Percentiles rank a stretch among this genome's conserved stretches.
These are phyloP conservation scores for Aureobasidium sp. DNA, from an alignment of 2,329 filamentous ascomycete genomes.

Conservation along the genomic window DNA sequence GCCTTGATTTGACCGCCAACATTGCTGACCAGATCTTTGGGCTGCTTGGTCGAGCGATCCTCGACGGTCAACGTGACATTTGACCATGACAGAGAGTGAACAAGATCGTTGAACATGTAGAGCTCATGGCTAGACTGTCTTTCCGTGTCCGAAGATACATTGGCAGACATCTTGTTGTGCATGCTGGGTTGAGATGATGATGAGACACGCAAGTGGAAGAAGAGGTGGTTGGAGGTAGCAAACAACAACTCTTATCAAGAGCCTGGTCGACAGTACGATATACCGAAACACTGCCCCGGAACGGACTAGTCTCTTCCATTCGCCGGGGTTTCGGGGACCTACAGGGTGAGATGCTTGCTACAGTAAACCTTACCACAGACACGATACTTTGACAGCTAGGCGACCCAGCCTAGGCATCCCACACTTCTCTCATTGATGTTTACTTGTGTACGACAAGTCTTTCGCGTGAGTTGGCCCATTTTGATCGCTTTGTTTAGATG, in stretches of 20 bases:
- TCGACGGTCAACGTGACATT: constrained; percentile 59
- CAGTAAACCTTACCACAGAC: background rate
- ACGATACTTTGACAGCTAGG: background rate
- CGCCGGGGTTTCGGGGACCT: background rate
- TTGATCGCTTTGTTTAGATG: background rate
- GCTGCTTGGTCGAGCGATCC: constrained; percentile 52
- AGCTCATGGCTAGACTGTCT: constrained; percentile 14
- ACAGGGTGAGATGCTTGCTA: background rate
- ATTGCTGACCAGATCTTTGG: constrained; percentile 50
- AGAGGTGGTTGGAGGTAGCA: background rate
- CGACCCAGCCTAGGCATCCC: background rate
- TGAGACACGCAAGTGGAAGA: background rate
- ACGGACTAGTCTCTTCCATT: background rate
- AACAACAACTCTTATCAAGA: background rate
- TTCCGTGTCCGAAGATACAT: constrained; percentile 1
- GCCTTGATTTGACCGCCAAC: constrained; percentile 46
- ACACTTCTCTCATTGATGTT: background rate
- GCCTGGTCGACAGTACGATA: background rate
- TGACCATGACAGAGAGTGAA: constrained; percentile 55
- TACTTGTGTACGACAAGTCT: background rate
- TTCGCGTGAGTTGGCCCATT: background rate
- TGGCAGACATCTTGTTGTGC: background rate
- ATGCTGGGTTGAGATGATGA: background rate
- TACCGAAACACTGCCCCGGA: background rate
- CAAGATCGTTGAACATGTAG: constrained; percentile 50